These are phyloP conservation scores for Epichloe brachyelytri DNA, from an alignment of 2,329 filamentous ascomycete genomes.

Conservation along the genomic window DNA sequence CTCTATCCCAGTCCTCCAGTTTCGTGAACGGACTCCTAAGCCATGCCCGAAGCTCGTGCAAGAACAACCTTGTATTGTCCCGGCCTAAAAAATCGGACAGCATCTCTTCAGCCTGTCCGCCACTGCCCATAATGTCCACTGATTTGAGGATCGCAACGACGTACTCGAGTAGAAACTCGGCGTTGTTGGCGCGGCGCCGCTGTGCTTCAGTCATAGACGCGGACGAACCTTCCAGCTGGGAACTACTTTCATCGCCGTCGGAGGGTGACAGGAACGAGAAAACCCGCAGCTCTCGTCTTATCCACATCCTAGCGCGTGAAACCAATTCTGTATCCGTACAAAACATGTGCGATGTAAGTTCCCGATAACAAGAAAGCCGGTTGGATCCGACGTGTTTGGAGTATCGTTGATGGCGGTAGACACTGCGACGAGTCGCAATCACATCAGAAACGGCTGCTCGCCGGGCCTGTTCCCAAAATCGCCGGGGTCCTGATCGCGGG, in stretches of 20 bases:
- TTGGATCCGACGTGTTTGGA: slow-evolving; percentile 78
- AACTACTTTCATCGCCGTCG: slow-evolving; percentile 14
- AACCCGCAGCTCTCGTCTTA: slow-evolving; percentile 71
- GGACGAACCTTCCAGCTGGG: neutral
- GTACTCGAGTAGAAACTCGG: slow-evolving; percentile 79
- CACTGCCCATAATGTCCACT: slow-evolving; percentile 66
- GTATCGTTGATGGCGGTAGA: slow-evolving; percentile 62
- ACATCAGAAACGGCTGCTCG: slow-evolving; percentile 4
- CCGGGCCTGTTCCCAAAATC: slow-evolving; percentile 2
- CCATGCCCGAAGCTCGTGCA: slow-evolving; percentile 78
- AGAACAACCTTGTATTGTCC: slow-evolving; percentile 58
- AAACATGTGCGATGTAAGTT: slow-evolving; percentile 58
- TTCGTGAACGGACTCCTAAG: slow-evolving; percentile 65
- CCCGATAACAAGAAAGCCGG: slow-evolving; percentile 59
- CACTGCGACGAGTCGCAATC: slow-evolving; percentile 44
- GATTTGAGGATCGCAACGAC: slow-evolving; percentile 72
- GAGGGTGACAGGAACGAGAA: slow-evolving; percentile 54
- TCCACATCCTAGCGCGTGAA: slow-evolving; percentile 66
- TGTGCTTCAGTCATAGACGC: slow-evolving; percentile 29
- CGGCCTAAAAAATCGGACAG: slow-evolving; percentile 66
- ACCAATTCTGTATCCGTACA: slow-evolving; percentile 51
- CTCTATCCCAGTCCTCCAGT: slow-evolving; percentile 65
- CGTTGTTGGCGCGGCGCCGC: slow-evolving; percentile 32
- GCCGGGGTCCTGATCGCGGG: neutral
- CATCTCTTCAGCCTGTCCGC: slow-evolving; percentile 68